Conservation (phyloP, 2,329 filamentous ascomycete genomes). For the Bertia moriformis region DNA sequence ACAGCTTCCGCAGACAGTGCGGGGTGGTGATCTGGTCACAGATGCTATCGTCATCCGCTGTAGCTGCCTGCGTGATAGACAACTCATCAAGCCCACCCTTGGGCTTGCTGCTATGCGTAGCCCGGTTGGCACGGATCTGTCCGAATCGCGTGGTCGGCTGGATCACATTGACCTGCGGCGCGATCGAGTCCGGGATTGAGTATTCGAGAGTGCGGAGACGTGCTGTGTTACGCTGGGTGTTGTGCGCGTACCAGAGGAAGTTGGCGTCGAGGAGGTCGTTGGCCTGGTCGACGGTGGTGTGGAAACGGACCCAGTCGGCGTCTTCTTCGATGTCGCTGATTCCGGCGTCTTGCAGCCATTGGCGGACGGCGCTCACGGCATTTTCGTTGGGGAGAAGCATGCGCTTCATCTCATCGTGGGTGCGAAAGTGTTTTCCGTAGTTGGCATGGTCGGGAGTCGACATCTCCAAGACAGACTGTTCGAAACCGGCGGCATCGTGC, state of each 20-base stretch:
- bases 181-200: background rate
- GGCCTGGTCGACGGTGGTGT: background rate
- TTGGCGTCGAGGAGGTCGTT: conserved; percentile 1
- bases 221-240: background rate
- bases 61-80: background rate
- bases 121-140: background rate
- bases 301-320: background rate
- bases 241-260: background rate
- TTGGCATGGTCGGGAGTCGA: background rate
- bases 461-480: background rate
- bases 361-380: background rate
- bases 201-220: background rate
- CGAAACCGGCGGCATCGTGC: background rate
- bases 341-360: background rate
- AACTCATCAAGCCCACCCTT: too few species aligned
- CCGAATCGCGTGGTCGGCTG: background rate
- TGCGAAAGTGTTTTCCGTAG: background rate
- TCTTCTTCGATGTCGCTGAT: background rate
- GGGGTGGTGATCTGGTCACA: conserved; percentile 26
- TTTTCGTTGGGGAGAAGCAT: background rate
- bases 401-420: background rate
- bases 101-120: background rate
- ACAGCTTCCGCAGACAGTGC: conserved; percentile 25
- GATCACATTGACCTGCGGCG: background rate
- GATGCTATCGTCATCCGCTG: conserved; percentile 3